Percentiles rank a stretch among this genome's conserved stretches.
phyloP scores from a whole-genome alignment of 148 eudicot species.

The Rhododendron vialii region DNA sequence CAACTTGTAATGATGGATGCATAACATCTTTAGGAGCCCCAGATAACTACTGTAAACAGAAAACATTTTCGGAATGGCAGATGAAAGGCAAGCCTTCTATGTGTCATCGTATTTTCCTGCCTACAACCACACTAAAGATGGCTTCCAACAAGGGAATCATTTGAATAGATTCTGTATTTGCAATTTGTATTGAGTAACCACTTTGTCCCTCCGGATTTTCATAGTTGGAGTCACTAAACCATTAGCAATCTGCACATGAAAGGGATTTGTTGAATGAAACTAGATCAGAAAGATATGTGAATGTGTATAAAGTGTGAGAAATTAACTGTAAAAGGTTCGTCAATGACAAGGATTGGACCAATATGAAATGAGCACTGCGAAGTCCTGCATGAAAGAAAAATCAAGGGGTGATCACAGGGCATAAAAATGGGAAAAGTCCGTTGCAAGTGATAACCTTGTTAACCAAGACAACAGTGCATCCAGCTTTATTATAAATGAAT shows the following conservation, averaged over 20 bases:
- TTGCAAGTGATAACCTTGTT: neutral
- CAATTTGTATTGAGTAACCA: slow-evolving; percentile 54
- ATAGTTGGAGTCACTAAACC: slow-evolving; percentile 95
- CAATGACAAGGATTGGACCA: slow-evolving; percentile 73
- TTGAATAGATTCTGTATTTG: slow-evolving; percentile 62
- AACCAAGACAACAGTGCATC: neutral
- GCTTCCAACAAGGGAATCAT: slow-evolving; percentile 17
- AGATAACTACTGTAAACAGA: no score
- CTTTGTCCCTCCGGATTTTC: slow-evolving; percentile 81
- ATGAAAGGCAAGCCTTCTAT: neutral
- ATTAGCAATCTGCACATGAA: slow-evolving; percentile 66
- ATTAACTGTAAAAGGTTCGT: slow-evolving; percentile 84
- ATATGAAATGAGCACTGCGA: slow-evolving; percentile 64
- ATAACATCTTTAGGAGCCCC: neutral
- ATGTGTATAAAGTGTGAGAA: neutral
- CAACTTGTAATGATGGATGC: neutral
- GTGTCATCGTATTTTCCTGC: neutral
- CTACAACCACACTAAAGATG: neutral
- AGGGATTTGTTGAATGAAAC: neutral
- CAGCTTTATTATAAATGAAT: neutral
- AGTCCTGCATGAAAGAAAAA: slow-evolving; percentile 51
- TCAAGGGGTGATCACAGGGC: neutral
- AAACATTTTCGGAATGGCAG: no score
- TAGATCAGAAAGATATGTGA: neutral
- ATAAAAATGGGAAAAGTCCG: neutral